Evolutionary conservation across 768 basidiomycete genomes (phyloP).

Genomic region (Boletus rufocinnamomeus): DNA sequence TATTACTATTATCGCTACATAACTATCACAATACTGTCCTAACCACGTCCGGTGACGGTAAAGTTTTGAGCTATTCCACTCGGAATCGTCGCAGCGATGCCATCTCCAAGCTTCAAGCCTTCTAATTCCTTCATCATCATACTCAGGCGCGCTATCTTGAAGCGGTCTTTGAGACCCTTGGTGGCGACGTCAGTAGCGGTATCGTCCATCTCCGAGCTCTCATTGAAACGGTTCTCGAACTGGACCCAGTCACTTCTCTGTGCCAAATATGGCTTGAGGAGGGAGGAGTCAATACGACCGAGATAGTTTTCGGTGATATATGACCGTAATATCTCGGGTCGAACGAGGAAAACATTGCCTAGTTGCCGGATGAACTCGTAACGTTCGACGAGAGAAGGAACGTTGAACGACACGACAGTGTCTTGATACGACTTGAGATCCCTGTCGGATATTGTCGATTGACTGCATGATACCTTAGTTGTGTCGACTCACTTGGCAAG

Average conservation of each 20-base stretch:
- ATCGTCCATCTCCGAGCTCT: slow-evolving; percentile 47
- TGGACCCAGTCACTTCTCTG: slow-evolving; percentile 90
- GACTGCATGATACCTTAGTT: not conserved
- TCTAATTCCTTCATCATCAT: slow-evolving; percentile 90
- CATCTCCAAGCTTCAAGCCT: slow-evolving; percentile 58
- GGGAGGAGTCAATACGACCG: slow-evolving; percentile 82
- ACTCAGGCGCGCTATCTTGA: slow-evolving; percentile 70
- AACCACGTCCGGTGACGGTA: slow-evolving; percentile 47
- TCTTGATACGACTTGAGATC: slow-evolving; percentile 98
- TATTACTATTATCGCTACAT: not conserved
- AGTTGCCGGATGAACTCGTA: slow-evolving; percentile 98
- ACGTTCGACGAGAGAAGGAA: slow-evolving; percentile 85
- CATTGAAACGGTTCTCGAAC: slow-evolving; percentile 80
- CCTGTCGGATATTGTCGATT: slow-evolving; percentile 42
- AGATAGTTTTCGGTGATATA: slow-evolving; percentile 95
- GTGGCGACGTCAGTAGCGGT: slow-evolving; percentile 41
- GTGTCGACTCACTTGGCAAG: slow-evolving; percentile 81
- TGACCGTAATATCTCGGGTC: slow-evolving; percentile 90
- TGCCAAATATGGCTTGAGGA: slow-evolving; percentile 88
- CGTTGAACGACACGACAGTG: slow-evolving; percentile 74
- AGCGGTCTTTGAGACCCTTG: slow-evolving; percentile 54
- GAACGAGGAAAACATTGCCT: slow-evolving; percentile 95
- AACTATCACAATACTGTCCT: slow-evolving; percentile 26
- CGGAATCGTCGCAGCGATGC: slow-evolving; percentile 59
- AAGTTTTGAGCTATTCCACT: slow-evolving; percentile 59